A percentile compares a stretch with the other conserved stretches of the same genome.
phyloP scores from a whole-genome alignment of 129 eudicot species.

The Escallonia herrerae region DNA sequence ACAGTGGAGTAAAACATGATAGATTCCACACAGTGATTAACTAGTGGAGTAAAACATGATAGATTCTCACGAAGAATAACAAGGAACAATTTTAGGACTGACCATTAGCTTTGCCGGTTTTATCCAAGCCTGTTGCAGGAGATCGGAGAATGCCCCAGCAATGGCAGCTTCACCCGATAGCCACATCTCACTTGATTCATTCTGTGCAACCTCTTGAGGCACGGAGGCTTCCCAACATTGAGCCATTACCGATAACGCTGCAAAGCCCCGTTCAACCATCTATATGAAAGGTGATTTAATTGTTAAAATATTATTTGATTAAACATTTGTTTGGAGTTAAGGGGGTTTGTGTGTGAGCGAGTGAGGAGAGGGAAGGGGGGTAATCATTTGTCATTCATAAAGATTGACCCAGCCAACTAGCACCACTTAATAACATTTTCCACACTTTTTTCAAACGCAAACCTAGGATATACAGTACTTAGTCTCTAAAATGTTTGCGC shows the following conservation, averaged over 20 bases:
- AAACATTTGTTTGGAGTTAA: no score
- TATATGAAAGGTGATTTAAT: constrained; percentile 20
- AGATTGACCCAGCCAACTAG: no score
- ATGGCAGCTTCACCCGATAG: constrained; percentile 47
- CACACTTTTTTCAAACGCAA: no score
- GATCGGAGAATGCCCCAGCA: constrained; percentile 43
- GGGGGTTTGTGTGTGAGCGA: no score
- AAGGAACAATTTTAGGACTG: constrained; percentile 13
- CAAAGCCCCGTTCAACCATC: constrained; percentile 67
- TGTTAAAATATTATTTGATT: neutral
- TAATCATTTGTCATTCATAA: no score
- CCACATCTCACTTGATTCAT: constrained; percentile 21
- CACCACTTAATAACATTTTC: no score
- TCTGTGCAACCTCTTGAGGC: constrained; percentile 37
- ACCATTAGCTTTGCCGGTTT: constrained; percentile 37
- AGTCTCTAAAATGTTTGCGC: no score
- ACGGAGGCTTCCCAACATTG: constrained; percentile 60
- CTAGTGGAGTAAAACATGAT: no score
- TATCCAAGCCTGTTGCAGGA: constrained; percentile 64
- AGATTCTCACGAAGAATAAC: neutral
- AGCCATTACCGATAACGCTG: constrained; percentile 55
- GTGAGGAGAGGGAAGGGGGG: no score
- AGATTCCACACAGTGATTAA: no score
- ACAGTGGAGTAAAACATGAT: no score
- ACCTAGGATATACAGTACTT: no score